These are phyloP conservation scores for Thymus quinquecostatus DNA, from an alignment of 257 asterid genomes.

Conservation along the genomic window DNA sequence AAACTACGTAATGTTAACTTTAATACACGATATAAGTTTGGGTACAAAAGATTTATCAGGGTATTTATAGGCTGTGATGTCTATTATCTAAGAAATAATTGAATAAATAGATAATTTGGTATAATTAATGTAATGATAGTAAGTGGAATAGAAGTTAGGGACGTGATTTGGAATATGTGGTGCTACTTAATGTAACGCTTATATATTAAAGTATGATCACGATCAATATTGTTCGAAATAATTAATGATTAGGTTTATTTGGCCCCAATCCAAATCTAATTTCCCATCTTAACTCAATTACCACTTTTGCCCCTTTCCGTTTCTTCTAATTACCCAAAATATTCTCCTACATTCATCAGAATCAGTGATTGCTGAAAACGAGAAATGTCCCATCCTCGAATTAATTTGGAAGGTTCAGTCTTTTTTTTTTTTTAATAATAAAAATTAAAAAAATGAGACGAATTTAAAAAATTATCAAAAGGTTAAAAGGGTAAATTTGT, in stretches of 20 bases:
- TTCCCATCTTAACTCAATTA: not conserved
- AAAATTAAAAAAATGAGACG: too few relatives aligned
- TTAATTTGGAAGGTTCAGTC: not conserved
- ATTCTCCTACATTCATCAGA: not conserved
- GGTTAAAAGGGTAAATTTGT: too few relatives aligned
- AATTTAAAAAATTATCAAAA: too few relatives aligned
- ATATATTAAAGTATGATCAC: not conserved
- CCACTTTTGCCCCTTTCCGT: not conserved
- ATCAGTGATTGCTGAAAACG: not conserved
- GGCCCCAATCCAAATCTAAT: not conserved
- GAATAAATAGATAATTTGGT: too few relatives aligned
- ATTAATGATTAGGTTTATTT: not conserved
- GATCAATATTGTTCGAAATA: not conserved
- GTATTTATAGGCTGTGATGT: too few relatives aligned
- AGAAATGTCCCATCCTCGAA: slow-evolving; percentile 19
- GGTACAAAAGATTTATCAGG: too few relatives aligned
- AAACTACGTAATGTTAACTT: too few relatives aligned
- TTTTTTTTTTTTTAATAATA: too few relatives aligned
- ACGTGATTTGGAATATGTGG: not conserved
- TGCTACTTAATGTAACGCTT: not conserved
- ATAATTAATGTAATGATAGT: too few relatives aligned
- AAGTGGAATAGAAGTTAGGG: not conserved
- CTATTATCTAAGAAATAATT: too few relatives aligned
- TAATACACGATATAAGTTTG: too few relatives aligned
- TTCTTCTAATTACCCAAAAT: not conserved